Base-by-base conservation (phyloP, 2,329 filamentous ascomycete species). In the Pseudonectria foliicola region DNA sequence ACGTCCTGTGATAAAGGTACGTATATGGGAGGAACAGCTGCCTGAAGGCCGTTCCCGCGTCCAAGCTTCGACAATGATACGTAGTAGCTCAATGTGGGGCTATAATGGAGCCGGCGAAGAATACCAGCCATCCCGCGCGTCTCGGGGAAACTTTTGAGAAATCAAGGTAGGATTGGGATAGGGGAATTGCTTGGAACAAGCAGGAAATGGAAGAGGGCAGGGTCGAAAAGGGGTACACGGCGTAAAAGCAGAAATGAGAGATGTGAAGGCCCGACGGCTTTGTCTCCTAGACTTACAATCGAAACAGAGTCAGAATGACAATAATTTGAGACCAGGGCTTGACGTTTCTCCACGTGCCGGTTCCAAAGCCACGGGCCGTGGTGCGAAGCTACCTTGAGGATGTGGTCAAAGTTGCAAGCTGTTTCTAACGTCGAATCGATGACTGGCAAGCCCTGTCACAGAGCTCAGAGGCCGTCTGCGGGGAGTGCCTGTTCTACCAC, bases 261-360 rank as follows among this genome's bases (percentile, higher is more conserved):
- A 21, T 5, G 18, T 8, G 18, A 6, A 29, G 27, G 14, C 27
- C 14, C 27, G 10, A 29, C 6, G 27, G 27, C 6, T 7, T 13
- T 29, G 27, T 14, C 6, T 7, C 14, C 10, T 6, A n/a, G 7
- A 13, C 10, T 29, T 14, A 14, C 27, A n/a, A 29, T 29, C 18
- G 27, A 7, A 29, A 11, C n/a, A 29, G n/a, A 23, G 15, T 31
- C 29, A 15, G 13, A 16, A 6, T 15, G 18, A 21, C 5, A 21
- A 21, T 21, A 8, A 21, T 21, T 21, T 8, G 18, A n/a, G 13
- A 15, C 39, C 36, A 37, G 47, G 18, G 18, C 8, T 21, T 45
- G 49, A 45, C 39, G 37, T 25, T 31, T 28, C 39, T 47, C 43
- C 48, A 50, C 45, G 47, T 50, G 43, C 38, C 40, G 36, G 35